A percentile compares a stretch with the other conserved stretches of the same genome.
These are phyloP conservation scores for Candida methanosorbosa DNA, from an alignment of 805 yeast genomes.

Conservation along the genomic window DNA sequence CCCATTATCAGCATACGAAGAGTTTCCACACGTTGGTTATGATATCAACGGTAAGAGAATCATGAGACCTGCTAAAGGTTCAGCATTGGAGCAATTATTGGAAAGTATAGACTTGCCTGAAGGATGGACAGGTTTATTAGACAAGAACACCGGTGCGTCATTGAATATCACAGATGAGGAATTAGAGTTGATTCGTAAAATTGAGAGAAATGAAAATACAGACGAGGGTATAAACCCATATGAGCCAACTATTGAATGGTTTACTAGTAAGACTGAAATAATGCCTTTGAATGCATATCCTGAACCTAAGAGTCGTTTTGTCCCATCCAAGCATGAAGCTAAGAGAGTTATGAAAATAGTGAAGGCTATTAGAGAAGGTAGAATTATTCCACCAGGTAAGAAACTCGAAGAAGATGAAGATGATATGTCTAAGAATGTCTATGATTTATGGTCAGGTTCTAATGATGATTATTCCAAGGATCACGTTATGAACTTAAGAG, in stretches of 20 bases:
- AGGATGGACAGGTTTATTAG: constrained; percentile 97
- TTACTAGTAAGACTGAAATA: constrained; percentile 70
- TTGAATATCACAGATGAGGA: constrained; percentile 83
- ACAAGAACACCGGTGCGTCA: constrained; percentile 78
- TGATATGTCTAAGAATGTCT: constrained; percentile 29
- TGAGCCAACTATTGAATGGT: constrained; percentile 94
- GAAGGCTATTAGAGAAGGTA: constrained; percentile 91
- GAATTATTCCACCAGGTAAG: constrained; percentile 71
- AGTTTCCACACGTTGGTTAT: constrained; percentile 95
- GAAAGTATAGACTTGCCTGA: constrained; percentile 92
- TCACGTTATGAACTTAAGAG: constrained; percentile 86
- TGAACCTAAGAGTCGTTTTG: constrained; percentile 95
- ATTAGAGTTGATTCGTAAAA: constrained; percentile 75
- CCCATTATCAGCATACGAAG: constrained; percentile 90
- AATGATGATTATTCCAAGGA: constrained; percentile 48
- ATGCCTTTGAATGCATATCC: constrained; percentile 94
- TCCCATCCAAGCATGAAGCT: constrained; percentile 96
- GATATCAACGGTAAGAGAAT: constrained; percentile 96
- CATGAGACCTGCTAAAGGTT: constrained; percentile 97
- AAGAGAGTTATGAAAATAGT: constrained; percentile 95
- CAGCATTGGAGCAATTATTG: constrained; percentile 83
- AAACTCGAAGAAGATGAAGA: constrained; percentile 42
- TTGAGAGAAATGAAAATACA: constrained; percentile 78
- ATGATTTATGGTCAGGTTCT: constrained; percentile 82
- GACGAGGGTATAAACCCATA: constrained; percentile 78